Evolutionary conservation across 441 rosid species (phyloP), one percentile per base, ranked within the genome.

Genomic region (Erodium trifolium): DNA sequence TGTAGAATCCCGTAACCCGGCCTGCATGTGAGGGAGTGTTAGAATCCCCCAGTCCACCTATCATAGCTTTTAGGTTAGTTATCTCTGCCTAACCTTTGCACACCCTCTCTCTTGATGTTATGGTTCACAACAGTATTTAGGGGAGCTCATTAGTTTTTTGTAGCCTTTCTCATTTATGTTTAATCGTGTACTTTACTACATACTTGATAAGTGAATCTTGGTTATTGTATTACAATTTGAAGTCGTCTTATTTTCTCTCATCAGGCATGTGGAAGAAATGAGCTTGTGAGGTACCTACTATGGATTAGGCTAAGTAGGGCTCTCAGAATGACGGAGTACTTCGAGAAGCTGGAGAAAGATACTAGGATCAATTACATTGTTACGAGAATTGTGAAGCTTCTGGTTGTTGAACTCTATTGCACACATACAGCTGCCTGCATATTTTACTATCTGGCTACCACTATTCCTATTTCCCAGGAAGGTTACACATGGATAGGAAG

Each of bases 401-500:
- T 92, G 34, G 85, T 75, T 17, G 99, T 91, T 31, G 99, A 94
- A 77, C 84, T 94, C 65, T 91, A 94, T 53, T 91, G 96, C 76
- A 89, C 99, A 18, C 99, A 94, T 79, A 84, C 97, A 1, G 99
- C 99, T 66, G 99, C 99, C 47, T 89, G 99, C 78, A 83, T 90
- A 73, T 94, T 94, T 79, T 94, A 94, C 81, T 84, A 83, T 79
- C 79, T 94, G 80, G 99, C 97, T 62, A 94, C 99, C 43, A 91
- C 96, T 34, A 60, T 89, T 71, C 93, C 97, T 63, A 13, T 71
- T 31, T 77, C 87, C 16, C 35, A 88, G 74, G 99, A 91, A 76
- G 89, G 91, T 8, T 82, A 90, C 72, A 94, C 99, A 13, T 94
- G 99, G 99, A 94, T 94, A 72, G 99, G 99, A 77, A 91, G 97